phyloP scores from a whole-genome alignment of 306 rosid genomes.

The Vigna reflexopilosa region DNA sequence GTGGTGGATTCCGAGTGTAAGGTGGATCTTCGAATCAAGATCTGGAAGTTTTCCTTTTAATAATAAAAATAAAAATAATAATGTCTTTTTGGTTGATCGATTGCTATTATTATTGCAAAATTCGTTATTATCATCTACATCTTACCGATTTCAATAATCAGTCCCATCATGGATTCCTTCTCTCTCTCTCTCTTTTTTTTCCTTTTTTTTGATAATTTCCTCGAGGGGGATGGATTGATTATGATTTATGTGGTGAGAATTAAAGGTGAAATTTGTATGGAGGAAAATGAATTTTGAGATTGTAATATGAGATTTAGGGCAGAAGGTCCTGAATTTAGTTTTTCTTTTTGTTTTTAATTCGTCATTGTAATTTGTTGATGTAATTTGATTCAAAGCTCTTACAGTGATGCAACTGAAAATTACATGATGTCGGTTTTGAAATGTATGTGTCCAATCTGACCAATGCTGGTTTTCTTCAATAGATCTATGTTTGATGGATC shows the following conservation, averaged over 20 bases:
- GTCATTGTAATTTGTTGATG: slow-evolving; percentile 41
- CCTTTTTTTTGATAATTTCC: slow-evolving; percentile 13
- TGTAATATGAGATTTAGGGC: slow-evolving; percentile 46
- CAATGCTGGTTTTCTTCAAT: not conserved
- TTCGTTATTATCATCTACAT: slow-evolving; percentile 23
- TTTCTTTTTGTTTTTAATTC: not conserved
- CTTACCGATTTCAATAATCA: slow-evolving; percentile 45
- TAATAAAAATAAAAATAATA: not conserved
- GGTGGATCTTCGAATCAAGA: slow-evolving; percentile 97
- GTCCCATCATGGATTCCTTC: slow-evolving; percentile 42
- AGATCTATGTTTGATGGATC: slow-evolving; percentile 21
- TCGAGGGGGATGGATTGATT: slow-evolving; percentile 46
- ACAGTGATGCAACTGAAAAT: slow-evolving; percentile 46
- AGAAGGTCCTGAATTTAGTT: slow-evolving; percentile 32
- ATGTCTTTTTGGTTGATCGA: slow-evolving; percentile 2
- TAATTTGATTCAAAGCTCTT: slow-evolving; percentile 42
- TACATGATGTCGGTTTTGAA: slow-evolving; percentile 26
- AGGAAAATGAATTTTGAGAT: slow-evolving; percentile 35
- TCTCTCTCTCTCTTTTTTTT: slow-evolving; percentile 17
- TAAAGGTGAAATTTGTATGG: slow-evolving; percentile 17
- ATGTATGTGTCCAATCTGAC: not conserved
- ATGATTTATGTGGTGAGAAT: not conserved
- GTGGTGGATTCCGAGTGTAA: slow-evolving; percentile 76
- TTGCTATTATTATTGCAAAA: slow-evolving; percentile 28
- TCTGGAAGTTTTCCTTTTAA: slow-evolving; percentile 88